These are phyloP conservation scores for Citrullus colocynthis DNA, from an alignment of 306 rosid genomes.

Conservation along the genomic window DNA sequence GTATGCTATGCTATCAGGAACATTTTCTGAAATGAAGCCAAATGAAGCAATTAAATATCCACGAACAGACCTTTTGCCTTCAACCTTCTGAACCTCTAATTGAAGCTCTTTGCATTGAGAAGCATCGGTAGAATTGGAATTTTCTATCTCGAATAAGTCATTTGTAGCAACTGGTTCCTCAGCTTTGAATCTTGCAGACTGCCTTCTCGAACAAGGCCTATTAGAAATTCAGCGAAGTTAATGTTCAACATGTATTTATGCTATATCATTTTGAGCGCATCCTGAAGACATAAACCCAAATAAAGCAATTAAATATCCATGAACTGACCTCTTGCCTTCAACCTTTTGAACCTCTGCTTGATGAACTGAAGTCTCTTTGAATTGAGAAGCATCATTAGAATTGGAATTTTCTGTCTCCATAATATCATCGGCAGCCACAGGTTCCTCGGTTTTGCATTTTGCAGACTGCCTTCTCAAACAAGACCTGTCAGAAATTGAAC, in stretches of 20 bases:
- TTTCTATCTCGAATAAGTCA: slow-evolving; percentile 29
- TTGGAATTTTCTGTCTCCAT: slow-evolving; percentile 16
- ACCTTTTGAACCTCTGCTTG: neutral
- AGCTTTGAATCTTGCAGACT: slow-evolving; percentile 26
- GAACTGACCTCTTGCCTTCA: slow-evolving; percentile 40
- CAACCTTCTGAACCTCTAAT: neutral
- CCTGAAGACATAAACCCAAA: slow-evolving; percentile 11
- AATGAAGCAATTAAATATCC: slow-evolving; percentile 14
- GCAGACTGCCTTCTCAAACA: slow-evolving; percentile 39
- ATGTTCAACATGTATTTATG: slow-evolving; percentile 9
- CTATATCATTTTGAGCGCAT: slow-evolving; percentile 7
- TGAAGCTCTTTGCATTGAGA: slow-evolving; percentile 15
- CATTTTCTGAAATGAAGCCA: slow-evolving; percentile 5
- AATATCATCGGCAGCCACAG: slow-evolving; percentile 26
- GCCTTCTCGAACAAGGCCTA: slow-evolving; percentile 43
- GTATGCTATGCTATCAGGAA: slow-evolving; percentile 13
- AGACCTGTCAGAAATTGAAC: slow-evolving; percentile 25
- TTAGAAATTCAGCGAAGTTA: slow-evolving; percentile 10
- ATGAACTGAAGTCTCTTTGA: slow-evolving; percentile 14
- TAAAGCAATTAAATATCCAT: slow-evolving; percentile 12
- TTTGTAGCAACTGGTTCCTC: slow-evolving; percentile 29
- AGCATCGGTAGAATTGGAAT: slow-evolving; percentile 22
- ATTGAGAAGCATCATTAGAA: neutral
- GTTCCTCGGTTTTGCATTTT: slow-evolving; percentile 24
- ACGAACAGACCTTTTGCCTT: slow-evolving; percentile 38